Conservation (phyloP, 2,329 filamentous ascomycete species). For the Periconia macrospinosa region DNA sequence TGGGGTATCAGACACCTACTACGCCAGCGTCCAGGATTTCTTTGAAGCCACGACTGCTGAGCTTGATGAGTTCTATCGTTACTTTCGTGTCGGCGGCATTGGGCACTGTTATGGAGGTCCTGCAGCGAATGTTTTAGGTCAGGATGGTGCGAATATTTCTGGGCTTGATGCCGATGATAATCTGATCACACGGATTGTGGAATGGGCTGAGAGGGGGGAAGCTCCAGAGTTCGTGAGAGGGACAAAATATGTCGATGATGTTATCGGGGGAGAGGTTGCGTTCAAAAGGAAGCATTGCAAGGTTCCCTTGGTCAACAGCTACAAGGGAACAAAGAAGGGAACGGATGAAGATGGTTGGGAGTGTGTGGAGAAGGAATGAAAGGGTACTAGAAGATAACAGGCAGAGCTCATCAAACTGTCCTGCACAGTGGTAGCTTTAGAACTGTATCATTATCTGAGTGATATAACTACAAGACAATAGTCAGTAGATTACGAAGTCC, state of each 20-base stretch:
- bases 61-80: slow-evolving; percentile 47
- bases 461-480: too few species aligned
- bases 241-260: slow-evolving; percentile 41
- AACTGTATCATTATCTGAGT: too few species aligned
- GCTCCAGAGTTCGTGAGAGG: slow-evolving; percentile 43
- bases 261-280: slow-evolving; percentile 38
- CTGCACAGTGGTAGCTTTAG: too few species aligned
- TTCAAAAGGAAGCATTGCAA: slow-evolving; percentile 53
- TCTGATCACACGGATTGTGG: slow-evolving; percentile 48
- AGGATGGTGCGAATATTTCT: neutral
- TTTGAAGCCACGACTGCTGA: slow-evolving; percentile 31
- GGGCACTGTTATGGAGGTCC: slow-evolving; percentile 51
- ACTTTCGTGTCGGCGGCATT: slow-evolving; percentile 55
- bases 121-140: slow-evolving; percentile 23
- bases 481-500: too few species aligned
- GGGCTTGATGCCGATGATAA: slow-evolving; percentile 37
- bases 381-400: too few species aligned
- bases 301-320: slow-evolving; percentile 21
- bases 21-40: slow-evolving; percentile 44
- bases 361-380: slow-evolving; percentile 10
- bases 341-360: slow-evolving; percentile 19
- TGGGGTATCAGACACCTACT: slow-evolving; percentile 37
- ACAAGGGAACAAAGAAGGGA: slow-evolving; percentile 16
- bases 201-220: slow-evolving; percentile 45
- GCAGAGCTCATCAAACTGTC: too few species aligned